Evolutionary conservation across 345 rosid species (phyloP).

Genomic region (Lepidium didymum): DNA sequence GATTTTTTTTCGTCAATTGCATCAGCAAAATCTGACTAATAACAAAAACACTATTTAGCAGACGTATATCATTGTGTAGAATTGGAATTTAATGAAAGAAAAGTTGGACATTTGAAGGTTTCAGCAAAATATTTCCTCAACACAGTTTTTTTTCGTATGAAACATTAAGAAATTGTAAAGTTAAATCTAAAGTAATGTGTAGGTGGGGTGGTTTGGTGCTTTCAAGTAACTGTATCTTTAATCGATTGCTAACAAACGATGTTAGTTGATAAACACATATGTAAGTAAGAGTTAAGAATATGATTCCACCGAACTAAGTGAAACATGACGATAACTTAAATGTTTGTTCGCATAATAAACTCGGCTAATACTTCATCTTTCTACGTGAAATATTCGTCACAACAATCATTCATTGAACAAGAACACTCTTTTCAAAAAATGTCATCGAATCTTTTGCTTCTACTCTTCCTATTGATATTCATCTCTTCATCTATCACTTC

Average conservation of each 20-base stretch:
- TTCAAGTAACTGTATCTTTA: background rate
- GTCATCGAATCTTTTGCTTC: constrained; percentile 4
- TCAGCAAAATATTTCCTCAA: too few relatives aligned
- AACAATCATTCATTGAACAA: constrained; percentile 1
- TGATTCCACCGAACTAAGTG: background rate
- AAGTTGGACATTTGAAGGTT: too few relatives aligned
- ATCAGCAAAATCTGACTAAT: too few relatives aligned
- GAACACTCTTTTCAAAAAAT: constrained; percentile 2
- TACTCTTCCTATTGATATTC: background rate
- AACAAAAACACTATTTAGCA: too few relatives aligned
- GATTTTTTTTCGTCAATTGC: too few relatives aligned
- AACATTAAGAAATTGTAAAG: too few relatives aligned
- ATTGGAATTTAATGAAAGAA: too few relatives aligned
- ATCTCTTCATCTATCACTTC: constrained; percentile 9
- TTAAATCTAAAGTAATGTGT: too few relatives aligned
- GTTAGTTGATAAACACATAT: background rate
- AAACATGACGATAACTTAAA: background rate
- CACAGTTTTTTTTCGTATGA: too few relatives aligned
- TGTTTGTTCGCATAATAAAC: constrained; percentile 8
- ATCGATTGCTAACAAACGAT: background rate
- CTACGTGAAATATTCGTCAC: background rate
- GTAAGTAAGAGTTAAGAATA: background rate
- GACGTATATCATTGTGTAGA: too few relatives aligned
- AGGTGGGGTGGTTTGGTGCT: background rate
- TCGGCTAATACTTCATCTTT: background rate